Conservation (phyloP, 345 rosid species). For the Murraya koenigii region DNA sequence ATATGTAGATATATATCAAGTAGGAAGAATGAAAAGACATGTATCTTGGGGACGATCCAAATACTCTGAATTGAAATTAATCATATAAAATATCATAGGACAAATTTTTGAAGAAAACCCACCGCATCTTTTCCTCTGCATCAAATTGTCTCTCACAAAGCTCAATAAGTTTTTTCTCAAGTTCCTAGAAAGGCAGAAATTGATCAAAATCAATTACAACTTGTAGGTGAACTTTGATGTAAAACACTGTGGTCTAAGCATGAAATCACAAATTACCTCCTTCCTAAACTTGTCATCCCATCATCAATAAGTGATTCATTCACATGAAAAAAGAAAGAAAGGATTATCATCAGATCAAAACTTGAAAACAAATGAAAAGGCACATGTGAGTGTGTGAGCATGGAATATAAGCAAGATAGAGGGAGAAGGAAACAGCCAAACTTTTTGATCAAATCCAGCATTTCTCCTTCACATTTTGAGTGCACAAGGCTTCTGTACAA, state of each 20-base stretch:
- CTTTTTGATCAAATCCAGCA: conserved; percentile 25
- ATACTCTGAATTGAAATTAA: background rate
- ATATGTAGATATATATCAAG: too few relatives aligned
- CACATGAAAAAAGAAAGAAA: background rate
- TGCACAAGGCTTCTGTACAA: conserved; percentile 20
- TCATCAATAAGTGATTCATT: conserved; percentile 3
- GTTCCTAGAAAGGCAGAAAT: conserved; percentile 12
- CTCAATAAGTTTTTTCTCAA: conserved; percentile 21
- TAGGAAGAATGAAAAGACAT: background rate
- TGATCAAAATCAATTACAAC: background rate
- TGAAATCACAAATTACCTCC: conserved; percentile 21
- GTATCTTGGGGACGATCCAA: background rate
- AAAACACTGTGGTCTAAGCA: background rate
- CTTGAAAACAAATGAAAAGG: background rate
- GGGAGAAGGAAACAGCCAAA: background rate
- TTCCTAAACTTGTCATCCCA: conserved; percentile 18
- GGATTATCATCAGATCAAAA: background rate
- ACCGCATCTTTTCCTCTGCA: conserved; percentile 26
- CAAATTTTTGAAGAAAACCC: background rate
- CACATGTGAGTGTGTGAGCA: background rate
- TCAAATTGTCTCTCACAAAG: conserved; percentile 15
- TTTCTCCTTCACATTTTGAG: conserved; percentile 24
- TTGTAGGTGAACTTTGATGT: background rate
- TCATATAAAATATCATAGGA: background rate
- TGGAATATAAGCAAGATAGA: background rate